Base-by-base conservation (phyloP, 139 green algal species). In the Chlamydomonas sp. region DNA sequence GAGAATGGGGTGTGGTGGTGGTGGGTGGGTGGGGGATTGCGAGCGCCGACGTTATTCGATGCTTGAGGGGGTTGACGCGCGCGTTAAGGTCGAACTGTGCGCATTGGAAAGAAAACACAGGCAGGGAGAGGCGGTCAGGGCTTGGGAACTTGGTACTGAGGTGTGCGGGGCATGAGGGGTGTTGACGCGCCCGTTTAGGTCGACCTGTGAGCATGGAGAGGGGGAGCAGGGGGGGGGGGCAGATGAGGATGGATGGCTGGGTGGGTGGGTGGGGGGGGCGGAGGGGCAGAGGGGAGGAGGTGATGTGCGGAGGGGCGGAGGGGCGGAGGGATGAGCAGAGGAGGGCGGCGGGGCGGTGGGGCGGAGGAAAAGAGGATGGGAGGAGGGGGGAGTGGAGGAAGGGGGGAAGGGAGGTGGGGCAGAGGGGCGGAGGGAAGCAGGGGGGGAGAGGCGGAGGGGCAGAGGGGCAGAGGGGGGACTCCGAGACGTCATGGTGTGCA, bases 11-110 rank as follows among this genome's bases (percentile, higher is more conserved):
- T n/a, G n/a, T n/a, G n/a, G n/a, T n/a, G n/a, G n/a, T n/a, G n/a
- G n/a, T n/a, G n/a, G n/a, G n/a, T n/a, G n/a, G n/a, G n/a, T n/a
- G n/a, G n/a, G n/a, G n/a, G n/a, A n/a, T n/a, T n/a, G 39, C 13
- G 39, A 50, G 39, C 39, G 39, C 59, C 29, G 59, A 26, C 5
- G 16, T 66, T 13, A 66, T 66, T 26, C 59, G 59, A 33, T 66
- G 59, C 31, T 30, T 66, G 16, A 66, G 26, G 5, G 31, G 31
- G 20, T 66, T 33, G 31, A 66, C 59, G 5, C 59, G 31, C 20
- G 59, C n/a, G 33, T 66, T 66, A 5, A 66, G 59, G n/a, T 66
- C 59, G n/a, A n/a, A n/a, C n/a, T n/a, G n/a, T n/a, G n/a, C n/a
- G n/a, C n/a, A n/a, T n/a, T n/a, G n/a, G n/a, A n/a, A n/a, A n/a